Evolutionary conservation across 331 rosid species (phyloP).

Genomic region (Dryas integrifolia): DNA sequence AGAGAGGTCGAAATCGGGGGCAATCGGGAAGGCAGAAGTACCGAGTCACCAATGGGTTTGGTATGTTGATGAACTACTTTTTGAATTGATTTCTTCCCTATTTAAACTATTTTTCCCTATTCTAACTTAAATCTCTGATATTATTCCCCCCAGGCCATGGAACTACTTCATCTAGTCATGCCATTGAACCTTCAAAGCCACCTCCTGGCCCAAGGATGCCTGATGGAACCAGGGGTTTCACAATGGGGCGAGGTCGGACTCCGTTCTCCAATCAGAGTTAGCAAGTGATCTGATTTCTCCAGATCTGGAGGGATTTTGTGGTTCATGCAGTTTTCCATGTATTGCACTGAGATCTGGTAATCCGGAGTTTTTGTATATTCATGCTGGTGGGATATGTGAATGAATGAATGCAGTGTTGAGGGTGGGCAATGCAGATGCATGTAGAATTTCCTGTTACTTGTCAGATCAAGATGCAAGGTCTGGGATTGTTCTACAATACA

Average conservation of each 20-base stretch:
- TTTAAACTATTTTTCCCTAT: not conserved
- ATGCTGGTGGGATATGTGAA: not conserved
- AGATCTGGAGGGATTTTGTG: conserved; percentile 13
- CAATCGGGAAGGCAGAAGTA: conserved; percentile 63
- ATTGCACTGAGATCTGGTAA: conserved; percentile 1
- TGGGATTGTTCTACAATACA: too few relatives aligned
- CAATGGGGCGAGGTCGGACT: conserved; percentile 90
- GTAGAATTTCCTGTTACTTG: too few relatives aligned
- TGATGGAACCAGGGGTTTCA: conserved; percentile 91
- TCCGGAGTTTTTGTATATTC: not conserved
- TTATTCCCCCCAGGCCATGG: conserved; percentile 64
- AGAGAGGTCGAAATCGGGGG: conserved; percentile 58
- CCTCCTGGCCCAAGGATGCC: conserved; percentile 99
- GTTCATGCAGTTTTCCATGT: conserved; percentile 18
- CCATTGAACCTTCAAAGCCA: conserved; percentile 65
- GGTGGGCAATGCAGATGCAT: not conserved
- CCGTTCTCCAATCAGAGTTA: conserved; percentile 43
- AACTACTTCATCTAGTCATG: conserved; percentile 46
- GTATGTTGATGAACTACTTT: conserved; percentile 31
- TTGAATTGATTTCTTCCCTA: not conserved
- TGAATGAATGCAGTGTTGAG: not conserved
- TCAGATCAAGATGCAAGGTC: too few relatives aligned
- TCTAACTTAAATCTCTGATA: not conserved
- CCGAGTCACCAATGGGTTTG: conserved; percentile 65
- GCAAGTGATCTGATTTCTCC: conserved; percentile 14